Base-by-base conservation (phyloP, 2,329 filamentous ascomycete genomes). In the Epichloe amarillans region DNA sequence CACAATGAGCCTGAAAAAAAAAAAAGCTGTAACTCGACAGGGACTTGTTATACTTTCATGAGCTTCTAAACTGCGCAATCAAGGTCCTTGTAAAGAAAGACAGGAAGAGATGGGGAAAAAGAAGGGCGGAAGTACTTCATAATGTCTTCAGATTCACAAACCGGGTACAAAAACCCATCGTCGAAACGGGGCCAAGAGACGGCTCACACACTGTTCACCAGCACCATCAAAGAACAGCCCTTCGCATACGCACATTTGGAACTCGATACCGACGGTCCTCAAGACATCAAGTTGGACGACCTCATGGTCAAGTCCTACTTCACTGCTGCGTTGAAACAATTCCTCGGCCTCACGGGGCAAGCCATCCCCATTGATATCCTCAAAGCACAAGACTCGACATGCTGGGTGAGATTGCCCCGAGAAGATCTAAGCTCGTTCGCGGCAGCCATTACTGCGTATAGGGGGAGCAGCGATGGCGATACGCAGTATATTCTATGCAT, bases 301-400 rank as follows among this genome's bases (percentile, higher is more conserved):
- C 67, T 88, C 3, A 82, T 81, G 38, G 72, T 77, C 17, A 79
- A 78, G 36, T 71, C 79, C 0, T 82, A 85, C 60, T 77, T 85
- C 57, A 78, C 76, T 2, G 65, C 75, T 1, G 82, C 85, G 0
- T 69, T 91, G 7, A 71, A 71, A 1, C 77, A 84, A 54, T 89
- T 86, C 58, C 76, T 91, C 1, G 87, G 87, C 19, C 67, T 79
- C 17, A 81, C 79, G 0, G 87, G 87, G 11, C 68, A 74, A 2
- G 80, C 79, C 11, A 81, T 90, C 3, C 69, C 82, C 1, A 62
- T 89, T 51, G 87, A 91, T 60, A 79, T 90, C 19, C 72, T 91
- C 36, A 79, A 82, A 57, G 69, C 82, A 0, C 66, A 77, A 3
- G 72, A 68, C 1, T 58, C 61, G 5, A 71, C 79, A 46, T 77